These are phyloP conservation scores for Moricandia moricandioides DNA, from an alignment of 345 rosid genomes.

Conservation along the genomic window DNA sequence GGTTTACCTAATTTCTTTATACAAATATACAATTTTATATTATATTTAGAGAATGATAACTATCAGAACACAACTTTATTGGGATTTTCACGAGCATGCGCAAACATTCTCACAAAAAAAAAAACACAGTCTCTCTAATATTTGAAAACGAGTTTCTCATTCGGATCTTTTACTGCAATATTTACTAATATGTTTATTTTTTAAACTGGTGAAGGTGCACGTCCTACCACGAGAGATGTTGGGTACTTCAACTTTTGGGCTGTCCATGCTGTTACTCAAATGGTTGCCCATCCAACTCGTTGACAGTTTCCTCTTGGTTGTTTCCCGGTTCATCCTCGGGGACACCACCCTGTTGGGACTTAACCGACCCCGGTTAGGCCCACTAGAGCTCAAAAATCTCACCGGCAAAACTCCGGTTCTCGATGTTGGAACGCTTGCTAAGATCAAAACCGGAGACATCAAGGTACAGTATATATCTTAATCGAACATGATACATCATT, in stretches of 20 bases:
- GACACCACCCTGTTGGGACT: conserved; percentile 69
- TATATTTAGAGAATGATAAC: conserved; percentile 23
- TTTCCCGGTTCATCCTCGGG: conserved; percentile 70
- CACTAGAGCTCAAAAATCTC: neutral
- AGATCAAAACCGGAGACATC: neutral
- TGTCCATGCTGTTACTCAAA: conserved; percentile 86
- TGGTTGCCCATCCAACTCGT: conserved; percentile 83
- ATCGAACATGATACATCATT: neutral
- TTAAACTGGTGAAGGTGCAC: conserved; percentile 68
- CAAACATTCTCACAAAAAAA: conserved; percentile 30
- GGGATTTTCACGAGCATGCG: conserved; percentile 40
- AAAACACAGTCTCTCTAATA: neutral
- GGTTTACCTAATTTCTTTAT: conserved; percentile 26
- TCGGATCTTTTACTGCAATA: conserved; percentile 10
- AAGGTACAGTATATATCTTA: neutral
- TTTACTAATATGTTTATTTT: conserved; percentile 14
- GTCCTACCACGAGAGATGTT: conserved; percentile 92
- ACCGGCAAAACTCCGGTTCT: neutral
- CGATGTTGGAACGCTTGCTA: neutral
- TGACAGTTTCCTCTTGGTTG: conserved; percentile 64
- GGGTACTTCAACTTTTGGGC: conserved; percentile 88
- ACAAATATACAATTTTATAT: neutral
- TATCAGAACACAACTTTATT: conserved; percentile 30
- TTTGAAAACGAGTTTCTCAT: conserved; percentile 12
- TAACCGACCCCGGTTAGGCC: conserved; percentile 52